Conservation (phyloP, 305 asterid species). For the Solanum aculeatissimum region DNA sequence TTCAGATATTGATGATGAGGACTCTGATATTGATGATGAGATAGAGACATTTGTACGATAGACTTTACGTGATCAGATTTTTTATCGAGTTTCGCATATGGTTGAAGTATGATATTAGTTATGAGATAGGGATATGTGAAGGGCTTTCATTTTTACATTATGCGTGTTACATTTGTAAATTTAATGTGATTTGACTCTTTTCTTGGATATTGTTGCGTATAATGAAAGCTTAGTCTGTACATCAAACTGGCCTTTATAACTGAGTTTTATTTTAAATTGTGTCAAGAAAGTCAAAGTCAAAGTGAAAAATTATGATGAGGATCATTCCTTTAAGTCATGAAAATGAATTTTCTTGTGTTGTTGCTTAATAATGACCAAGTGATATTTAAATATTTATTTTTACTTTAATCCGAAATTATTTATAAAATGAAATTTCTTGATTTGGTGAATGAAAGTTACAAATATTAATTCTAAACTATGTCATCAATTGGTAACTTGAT, state of each 20-base stretch:
- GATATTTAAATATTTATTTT: neutral
- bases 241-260: neutral
- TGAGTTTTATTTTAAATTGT: neutral
- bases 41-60: neutral
- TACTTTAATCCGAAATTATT: neutral
- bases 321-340: neutral
- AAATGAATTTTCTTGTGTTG: neutral
- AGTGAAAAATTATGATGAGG: neutral
- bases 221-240: neutral
- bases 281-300: neutral
- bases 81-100: accelerated
- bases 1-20: slow-evolving; percentile 26
- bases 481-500: no score
- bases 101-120: neutral
- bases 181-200: neutral
- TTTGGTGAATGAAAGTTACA: no score
- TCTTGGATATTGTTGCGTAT: neutral
- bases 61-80: neutral
- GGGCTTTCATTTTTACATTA: neutral
- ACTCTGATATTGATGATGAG: slow-evolving; percentile 19
- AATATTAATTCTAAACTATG: no score
- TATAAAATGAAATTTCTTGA: neutral
- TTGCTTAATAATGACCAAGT: neutral
- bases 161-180: neutral
- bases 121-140: neutral